Conservation (phyloP, 2,329 filamentous ascomycete genomes). For the Scolecobasidium constrictum region DNA sequence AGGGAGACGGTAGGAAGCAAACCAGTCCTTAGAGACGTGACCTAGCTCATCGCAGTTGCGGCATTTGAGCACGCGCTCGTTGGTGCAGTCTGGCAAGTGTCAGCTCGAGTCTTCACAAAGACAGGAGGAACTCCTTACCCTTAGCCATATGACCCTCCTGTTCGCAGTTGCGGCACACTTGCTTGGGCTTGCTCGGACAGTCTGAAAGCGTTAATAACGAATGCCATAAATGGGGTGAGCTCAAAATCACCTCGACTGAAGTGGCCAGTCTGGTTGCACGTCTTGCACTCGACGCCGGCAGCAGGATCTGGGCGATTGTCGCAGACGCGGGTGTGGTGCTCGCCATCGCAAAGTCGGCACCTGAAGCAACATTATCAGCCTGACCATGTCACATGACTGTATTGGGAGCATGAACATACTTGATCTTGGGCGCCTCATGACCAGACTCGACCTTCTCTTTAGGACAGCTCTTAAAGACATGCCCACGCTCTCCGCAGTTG, state of each 20-base stretch:
- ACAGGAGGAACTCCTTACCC: constrained; percentile 8
- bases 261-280: constrained; percentile 22
- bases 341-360: constrained; percentile 60
- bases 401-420: constrained; percentile 54
- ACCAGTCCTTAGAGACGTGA: constrained; percentile 10
- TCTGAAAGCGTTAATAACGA: neutral
- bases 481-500: constrained; percentile 56
- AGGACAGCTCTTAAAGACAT: constrained; percentile 49
- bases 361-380: constrained; percentile 43
- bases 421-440: constrained; percentile 35
- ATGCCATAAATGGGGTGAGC: constrained; percentile 18
- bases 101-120: constrained; percentile 12
- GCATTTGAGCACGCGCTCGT: constrained; percentile 23
- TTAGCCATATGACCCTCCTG: neutral
- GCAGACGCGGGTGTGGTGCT: constrained; percentile 30
- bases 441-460: constrained; percentile 42
- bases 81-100: constrained; percentile 21
- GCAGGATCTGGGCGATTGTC: constrained; percentile 34
- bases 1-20: no score
- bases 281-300: constrained; percentile 53
- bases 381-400: constrained; percentile 59
- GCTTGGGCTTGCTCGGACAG: constrained; percentile 10
- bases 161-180: constrained; percentile 24
- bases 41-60: constrained; percentile 21
- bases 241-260: constrained; percentile 15